Evolutionary conservation across 176 grass and related monocot species (phyloP).

Genomic region (Oryza coarctata): DNA sequence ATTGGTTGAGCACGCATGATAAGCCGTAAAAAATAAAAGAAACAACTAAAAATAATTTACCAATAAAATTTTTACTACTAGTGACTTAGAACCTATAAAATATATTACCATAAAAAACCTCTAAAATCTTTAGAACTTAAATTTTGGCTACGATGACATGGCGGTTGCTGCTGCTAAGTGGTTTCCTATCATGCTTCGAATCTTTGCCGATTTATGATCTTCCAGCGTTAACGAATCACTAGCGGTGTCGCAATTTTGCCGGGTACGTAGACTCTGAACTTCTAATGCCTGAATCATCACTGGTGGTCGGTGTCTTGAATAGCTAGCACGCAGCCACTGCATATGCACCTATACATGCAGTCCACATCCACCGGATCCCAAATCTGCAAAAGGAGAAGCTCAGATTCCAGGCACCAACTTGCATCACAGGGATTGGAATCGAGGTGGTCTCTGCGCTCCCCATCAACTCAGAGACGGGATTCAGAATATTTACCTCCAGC

Average conservation of each 20-base stretch:
- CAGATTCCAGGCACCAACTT: slow-evolving; percentile 39
- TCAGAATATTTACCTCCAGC: slow-evolving; percentile 32
- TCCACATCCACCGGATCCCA: slow-evolving; percentile 38
- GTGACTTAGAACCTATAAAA: too few species aligned
- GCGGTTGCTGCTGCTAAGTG: too few species aligned
- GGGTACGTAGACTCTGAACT: neutral
- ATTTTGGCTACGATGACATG: too few species aligned
- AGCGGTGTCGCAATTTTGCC: neutral
- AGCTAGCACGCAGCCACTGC: neutral
- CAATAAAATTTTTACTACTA: too few species aligned
- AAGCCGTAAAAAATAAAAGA: too few species aligned
- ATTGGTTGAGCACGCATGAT: too few species aligned
- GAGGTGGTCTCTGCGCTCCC: slow-evolving; percentile 18
- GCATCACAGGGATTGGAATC: slow-evolving; percentile 23
- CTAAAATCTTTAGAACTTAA: too few species aligned
- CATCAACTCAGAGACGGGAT: slow-evolving; percentile 8
- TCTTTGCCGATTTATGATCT: neutral
- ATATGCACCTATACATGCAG: neutral
- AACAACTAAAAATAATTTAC: too few species aligned
- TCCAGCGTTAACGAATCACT: neutral
- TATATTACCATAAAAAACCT: too few species aligned
- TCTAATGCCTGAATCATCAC: neutral
- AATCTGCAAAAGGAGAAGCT: slow-evolving; percentile 32
- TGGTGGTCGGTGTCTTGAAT: neutral
- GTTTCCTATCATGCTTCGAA: neutral